Conservation (phyloP, 148 eudicot genomes). For the Vaccinium myrtillus region DNA sequence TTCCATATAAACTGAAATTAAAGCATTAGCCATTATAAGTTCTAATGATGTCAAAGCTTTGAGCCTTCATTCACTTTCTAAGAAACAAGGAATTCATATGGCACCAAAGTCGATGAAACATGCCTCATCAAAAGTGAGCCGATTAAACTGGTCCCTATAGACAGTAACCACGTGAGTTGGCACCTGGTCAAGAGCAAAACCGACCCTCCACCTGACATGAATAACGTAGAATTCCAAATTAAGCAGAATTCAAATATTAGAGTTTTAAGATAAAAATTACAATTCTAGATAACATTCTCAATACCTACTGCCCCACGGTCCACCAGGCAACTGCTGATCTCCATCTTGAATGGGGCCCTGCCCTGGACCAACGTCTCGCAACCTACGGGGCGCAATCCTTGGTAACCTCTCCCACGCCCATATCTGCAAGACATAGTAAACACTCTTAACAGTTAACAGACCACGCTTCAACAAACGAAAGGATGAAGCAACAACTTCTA, state of each 20-base stretch:
- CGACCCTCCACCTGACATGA: slow-evolving; percentile 1
- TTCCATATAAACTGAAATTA: background rate
- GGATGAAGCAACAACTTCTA: background rate
- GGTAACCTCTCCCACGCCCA: slow-evolving; percentile 6
- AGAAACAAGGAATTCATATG: background rate
- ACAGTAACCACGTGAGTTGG: slow-evolving; percentile 6
- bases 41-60: background rate
- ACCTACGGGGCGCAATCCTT: background rate
- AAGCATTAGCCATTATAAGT: background rate
- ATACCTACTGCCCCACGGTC: slow-evolving; percentile 6
- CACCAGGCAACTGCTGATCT: background rate
- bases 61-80: background rate
- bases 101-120: background rate
- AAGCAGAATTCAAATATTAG: background rate
- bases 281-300: background rate
- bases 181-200: slow-evolving; percentile 4
- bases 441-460: background rate
- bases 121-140: slow-evolving; percentile 5
- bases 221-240: background rate
- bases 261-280: background rate
- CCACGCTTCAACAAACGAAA: background rate
- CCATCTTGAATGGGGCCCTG: slow-evolving; percentile 8
- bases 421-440: background rate
- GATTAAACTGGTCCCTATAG: slow-evolving; percentile 3
- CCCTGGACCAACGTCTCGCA: slow-evolving; percentile 1